Evolutionary conservation across 768 basidiomycete genomes (phyloP), one percentile per base, ranked within the genome.

Genomic region (Inosperma sp.): DNA sequence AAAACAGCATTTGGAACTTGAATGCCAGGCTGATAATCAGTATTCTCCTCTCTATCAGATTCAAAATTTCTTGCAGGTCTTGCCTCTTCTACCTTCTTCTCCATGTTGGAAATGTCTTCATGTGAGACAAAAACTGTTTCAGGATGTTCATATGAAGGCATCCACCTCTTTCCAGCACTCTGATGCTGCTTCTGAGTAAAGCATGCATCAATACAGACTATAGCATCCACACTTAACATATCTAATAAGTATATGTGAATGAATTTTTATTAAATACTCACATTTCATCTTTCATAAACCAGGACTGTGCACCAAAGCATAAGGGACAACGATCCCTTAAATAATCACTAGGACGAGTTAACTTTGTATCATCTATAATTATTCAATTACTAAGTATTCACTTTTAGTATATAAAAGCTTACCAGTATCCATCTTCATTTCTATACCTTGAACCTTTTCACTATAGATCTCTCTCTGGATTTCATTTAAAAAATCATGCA

Each of bases 141-240:
- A 1, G 65, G 60, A 47, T 66, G 64, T 0, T 23, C 23, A 22
- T 34, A 26, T n/a, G 59, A 55, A 0, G 60, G 58, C 34, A 64
- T 58, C 2, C 51, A 56, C 7, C 44, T 35, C n/a, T 55, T 31
- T 1, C 48, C 49, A 23, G 48, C 49, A 13, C 27, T 33, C 29
- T 51, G 55, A 34, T 58, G 43, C 2, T 56, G 58, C 47, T 70
- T 69, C 45, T 72, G 69, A 19, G 59, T 66, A 41, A 72, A 70
- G 52, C 64, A 66, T 0, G 59, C 63, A 55, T 72, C 69, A 16
- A 65, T 16, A 40, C 65, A 68, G 3, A 68, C 62, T 25, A 68
- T 55, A 9, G 59, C 46, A 55, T 68, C 63, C 33, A 52, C 45
- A 8, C 63, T 63, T 26, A 2, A 48, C 31, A 41, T 44, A 16